Evolutionary conservation across 768 basidiomycete species (phyloP).

Genomic region (Naganishia friedmannii): DNA sequence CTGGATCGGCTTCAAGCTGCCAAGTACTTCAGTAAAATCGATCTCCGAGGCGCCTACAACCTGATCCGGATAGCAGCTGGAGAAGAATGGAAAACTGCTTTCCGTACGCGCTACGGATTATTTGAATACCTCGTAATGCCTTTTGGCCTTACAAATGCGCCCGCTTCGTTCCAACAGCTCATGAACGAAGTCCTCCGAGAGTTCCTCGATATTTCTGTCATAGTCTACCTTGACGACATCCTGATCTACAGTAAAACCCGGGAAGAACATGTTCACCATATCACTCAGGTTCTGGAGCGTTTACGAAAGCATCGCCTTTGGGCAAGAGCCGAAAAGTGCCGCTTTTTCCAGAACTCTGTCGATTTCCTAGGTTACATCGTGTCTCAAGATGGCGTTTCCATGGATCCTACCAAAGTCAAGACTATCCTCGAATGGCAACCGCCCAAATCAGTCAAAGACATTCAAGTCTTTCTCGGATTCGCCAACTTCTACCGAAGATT

Average conservation of each 20-base stretch:
- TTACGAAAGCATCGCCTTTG: neutral
- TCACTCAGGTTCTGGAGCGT: neutral
- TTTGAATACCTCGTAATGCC: constrained; percentile 57
- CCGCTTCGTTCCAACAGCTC: constrained; percentile 55
- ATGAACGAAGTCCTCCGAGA: constrained; percentile 55
- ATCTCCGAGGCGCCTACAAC: constrained; percentile 55
- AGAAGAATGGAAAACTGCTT: constrained; percentile 55
- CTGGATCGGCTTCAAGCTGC: constrained; percentile 32
- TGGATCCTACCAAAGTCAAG: constrained; percentile 55
- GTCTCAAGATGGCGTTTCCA: constrained; percentile 32
- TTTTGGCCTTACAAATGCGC: constrained; percentile 48
- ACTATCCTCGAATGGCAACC: constrained; percentile 45
- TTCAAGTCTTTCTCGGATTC: constrained; percentile 39
- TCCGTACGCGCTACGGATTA: constrained; percentile 52
- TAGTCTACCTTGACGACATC: constrained; percentile 53
- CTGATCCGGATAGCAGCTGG: constrained; percentile 54
- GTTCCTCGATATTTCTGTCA: constrained; percentile 52
- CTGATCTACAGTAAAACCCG: constrained; percentile 31
- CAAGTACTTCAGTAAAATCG: constrained; percentile 39
- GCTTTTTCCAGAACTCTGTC: neutral
- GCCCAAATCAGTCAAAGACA: constrained; percentile 32
- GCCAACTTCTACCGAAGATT: constrained; percentile 43
- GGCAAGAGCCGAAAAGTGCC: neutral
- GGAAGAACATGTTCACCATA: neutral
- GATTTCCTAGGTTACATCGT: no score